Evolutionary conservation across 2,329 filamentous ascomycete genomes (phyloP).

Genomic region (Aspergillus udagawae): DNA sequence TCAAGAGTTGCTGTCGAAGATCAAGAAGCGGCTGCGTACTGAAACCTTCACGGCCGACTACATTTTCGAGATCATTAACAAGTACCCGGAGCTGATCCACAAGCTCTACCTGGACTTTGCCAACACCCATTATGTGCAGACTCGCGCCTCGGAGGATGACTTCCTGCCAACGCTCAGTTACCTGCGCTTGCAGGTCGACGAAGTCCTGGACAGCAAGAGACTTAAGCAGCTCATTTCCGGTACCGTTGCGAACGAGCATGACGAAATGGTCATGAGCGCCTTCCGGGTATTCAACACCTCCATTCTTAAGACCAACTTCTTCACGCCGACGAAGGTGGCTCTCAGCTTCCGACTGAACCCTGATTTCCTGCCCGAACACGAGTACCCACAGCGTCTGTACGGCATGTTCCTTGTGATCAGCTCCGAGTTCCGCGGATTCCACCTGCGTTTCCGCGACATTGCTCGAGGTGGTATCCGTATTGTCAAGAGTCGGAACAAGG

Average conservation of each 20-base stretch:
- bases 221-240: slow-evolving; percentile 74
- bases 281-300: slow-evolving; percentile 94
- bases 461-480: slow-evolving; percentile 96
- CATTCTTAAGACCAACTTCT: slow-evolving; percentile 95
- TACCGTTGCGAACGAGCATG: slow-evolving; percentile 86
- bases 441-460: slow-evolving; percentile 95
- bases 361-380: slow-evolving; percentile 77
- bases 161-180: slow-evolving; percentile 69
- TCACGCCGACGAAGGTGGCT: slow-evolving; percentile 97
- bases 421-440: slow-evolving; percentile 94
- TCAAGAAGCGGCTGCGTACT: slow-evolving; percentile 90
- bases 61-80: slow-evolving; percentile 93
- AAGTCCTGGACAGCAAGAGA: slow-evolving; percentile 70
- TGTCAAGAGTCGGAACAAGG: slow-evolving; percentile 94
- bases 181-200: slow-evolving; percentile 61
- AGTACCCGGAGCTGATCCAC: slow-evolving; percentile 82
- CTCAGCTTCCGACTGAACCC: slow-evolving; percentile 87
- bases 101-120: slow-evolving; percentile 89
- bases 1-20: slow-evolving; percentile 81
- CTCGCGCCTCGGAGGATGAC: slow-evolving; percentile 59
- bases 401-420: slow-evolving; percentile 99
- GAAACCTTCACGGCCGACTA: slow-evolving; percentile 99
- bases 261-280: slow-evolving; percentile 95
- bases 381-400: slow-evolving; percentile 90
- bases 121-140: slow-evolving; percentile 73